Base-by-base conservation (phyloP, 805 yeast genomes). In the Starmerella gropengiesseri region DNA sequence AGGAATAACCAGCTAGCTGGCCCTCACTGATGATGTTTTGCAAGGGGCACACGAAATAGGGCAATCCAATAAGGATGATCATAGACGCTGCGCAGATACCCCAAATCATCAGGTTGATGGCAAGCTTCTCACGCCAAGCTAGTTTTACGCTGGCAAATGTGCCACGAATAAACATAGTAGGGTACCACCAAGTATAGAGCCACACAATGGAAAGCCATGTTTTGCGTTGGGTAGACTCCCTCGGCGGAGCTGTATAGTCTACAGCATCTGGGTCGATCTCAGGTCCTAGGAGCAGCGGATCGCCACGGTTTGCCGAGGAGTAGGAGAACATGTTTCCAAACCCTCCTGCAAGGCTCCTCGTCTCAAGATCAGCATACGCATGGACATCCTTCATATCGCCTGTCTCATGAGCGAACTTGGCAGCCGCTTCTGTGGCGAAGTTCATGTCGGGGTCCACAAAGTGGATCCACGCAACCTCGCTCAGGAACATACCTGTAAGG, bases 71-170 rank as follows among this genome's bases (percentile, higher is more conserved):
- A 29, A 61, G 48, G 31, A 62, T 56, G 16, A 60, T 49, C 43
- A 57, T 58, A 33, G 57, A 49, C 7, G 52, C 53, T 3, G 49
- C 56, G 42, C 69, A 65, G 31, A 62, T 44, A 9, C 62, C 51
- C 69, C 69, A 65, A 27, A 65, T 65, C 44, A 65, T 55, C 48
- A 65, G 13, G 38, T 65, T 65, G 51, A 65, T 66, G 7, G 69
- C 66, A 18, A 65, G 46, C 51, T 65, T 65, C 40, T 65, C 69
- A 17, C 68, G 52, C 69, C 69, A 65, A 1, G 69, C 69, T 8
- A 60, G 45, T 14, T 67, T 62, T 7, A 64, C 55, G 43, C 64
- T 64, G 31, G 56, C 56, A 31, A 64, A 50, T 3, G 56, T 52
- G 51, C 63, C 58, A 12, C 54, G 36, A 44, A 65, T 57, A 31